Conservation (phyloP, 495 filamentous ascomycete species). For the Penicillium pulvis region DNA sequence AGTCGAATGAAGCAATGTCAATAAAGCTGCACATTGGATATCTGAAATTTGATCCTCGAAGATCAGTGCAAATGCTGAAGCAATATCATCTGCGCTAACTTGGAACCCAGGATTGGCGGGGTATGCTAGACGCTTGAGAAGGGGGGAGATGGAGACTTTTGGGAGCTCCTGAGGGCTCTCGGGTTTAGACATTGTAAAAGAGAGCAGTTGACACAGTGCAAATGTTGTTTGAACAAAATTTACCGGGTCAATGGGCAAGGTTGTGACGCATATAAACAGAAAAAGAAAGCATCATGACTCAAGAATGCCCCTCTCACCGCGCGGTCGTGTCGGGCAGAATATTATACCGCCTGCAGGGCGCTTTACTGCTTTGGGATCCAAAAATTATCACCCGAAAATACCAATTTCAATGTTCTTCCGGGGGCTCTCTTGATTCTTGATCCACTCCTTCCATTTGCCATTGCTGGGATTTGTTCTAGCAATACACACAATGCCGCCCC, state of each 20-base stretch:
- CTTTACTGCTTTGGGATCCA: slow-evolving; percentile 21
- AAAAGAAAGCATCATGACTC: slow-evolving; percentile 11
- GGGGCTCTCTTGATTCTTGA: slow-evolving; percentile 16
- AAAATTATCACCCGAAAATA: slow-evolving; percentile 33
- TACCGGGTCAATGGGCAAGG: not conserved
- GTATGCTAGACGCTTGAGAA: slow-evolving; percentile 77
- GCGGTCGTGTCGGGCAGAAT: slow-evolving; percentile 18
- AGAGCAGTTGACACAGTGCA: not conserved
- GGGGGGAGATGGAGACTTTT: slow-evolving; percentile 72
- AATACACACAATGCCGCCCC: slow-evolving; percentile 47
- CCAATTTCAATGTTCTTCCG: slow-evolving; percentile 5
- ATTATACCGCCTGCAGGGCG: slow-evolving; percentile 13
- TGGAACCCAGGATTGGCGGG: slow-evolving; percentile 54
- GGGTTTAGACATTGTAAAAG: slow-evolving; percentile 8
- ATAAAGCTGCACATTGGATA: slow-evolving; percentile 78
- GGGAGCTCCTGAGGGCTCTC: slow-evolving; percentile 30
- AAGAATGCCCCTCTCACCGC: slow-evolving; percentile 21
- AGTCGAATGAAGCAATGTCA: slow-evolving; percentile 89
- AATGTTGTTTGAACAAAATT: not conserved
- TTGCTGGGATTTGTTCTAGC: slow-evolving; percentile 9
- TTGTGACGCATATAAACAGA: not conserved
- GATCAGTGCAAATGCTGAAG: slow-evolving; percentile 80
- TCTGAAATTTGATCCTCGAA: slow-evolving; percentile 83
- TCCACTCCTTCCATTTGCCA: slow-evolving; percentile 21
- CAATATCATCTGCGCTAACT: slow-evolving; percentile 79